A percentile compares a stretch with the other conserved stretches of the same genome.
Conservation (phyloP, 495 filamentous ascomycete genomes). For the Penicillium steckii region DNA sequence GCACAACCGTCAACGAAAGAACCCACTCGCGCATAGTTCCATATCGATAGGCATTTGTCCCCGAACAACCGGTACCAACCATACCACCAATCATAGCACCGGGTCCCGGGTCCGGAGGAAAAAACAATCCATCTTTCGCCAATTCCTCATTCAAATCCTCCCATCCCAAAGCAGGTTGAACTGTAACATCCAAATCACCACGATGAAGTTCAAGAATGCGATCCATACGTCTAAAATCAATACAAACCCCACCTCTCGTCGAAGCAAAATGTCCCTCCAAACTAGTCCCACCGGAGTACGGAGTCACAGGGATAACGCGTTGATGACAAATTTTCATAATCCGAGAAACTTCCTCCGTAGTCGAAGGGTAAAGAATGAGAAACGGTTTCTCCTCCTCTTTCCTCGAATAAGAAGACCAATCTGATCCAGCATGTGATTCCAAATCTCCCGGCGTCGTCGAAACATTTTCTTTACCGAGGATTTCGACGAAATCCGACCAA, state of each 20-base stretch:
- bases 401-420: slow-evolving; percentile 80
- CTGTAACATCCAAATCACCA: slow-evolving; percentile 61
- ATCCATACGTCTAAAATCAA: slow-evolving; percentile 66
- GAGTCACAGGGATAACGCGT: slow-evolving; percentile 60
- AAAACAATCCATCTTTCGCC: slow-evolving; percentile 56
- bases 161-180: slow-evolving; percentile 68
- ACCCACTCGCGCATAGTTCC: slow-evolving; percentile 73
- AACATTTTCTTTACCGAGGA: slow-evolving; percentile 83
- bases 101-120: slow-evolving; percentile 66
- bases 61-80: slow-evolving; percentile 65
- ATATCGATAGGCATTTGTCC: slow-evolving; percentile 67
- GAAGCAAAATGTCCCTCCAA: slow-evolving; percentile 63
- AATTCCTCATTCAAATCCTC: slow-evolving; percentile 60
- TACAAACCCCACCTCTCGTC: slow-evolving; percentile 60
- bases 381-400: slow-evolving; percentile 47
- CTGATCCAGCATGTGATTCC: slow-evolving; percentile 71
- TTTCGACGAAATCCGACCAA: slow-evolving; percentile 85
- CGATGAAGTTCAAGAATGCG: slow-evolving; percentile 55
- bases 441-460: slow-evolving; percentile 70
- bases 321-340: slow-evolving; percentile 65
- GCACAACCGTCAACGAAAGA: slow-evolving; percentile 59
- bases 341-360: slow-evolving; percentile 54
- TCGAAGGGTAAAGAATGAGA: slow-evolving; percentile 50
- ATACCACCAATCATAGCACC: slow-evolving; percentile 69
- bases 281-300: slow-evolving; percentile 63